Conservation (phyloP, 495 filamentous ascomycete genomes). For the Massariosphaeria phaeospora region DNA sequence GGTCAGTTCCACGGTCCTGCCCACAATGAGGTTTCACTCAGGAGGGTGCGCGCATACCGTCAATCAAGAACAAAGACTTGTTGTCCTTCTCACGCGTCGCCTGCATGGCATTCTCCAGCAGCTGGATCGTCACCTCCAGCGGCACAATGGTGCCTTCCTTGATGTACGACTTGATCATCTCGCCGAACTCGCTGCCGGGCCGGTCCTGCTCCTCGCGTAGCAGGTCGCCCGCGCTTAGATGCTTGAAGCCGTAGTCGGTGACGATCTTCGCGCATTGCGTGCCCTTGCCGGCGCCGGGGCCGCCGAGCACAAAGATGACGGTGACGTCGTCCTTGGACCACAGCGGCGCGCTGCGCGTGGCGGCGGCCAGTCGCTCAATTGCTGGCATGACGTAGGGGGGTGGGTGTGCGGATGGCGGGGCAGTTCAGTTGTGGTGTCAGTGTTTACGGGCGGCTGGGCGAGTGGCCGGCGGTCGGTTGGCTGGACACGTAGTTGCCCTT, state of each 20-base stretch:
- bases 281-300: conserved; percentile 73
- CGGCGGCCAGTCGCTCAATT: conserved; percentile 49
- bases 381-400: conserved; percentile 40
- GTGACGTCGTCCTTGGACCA: conserved; percentile 77
- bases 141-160: conserved; percentile 91
- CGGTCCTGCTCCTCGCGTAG: conserved; percentile 90
- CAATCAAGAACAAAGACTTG: conserved; percentile 72
- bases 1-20: no score
- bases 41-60: conserved; percentile 45
- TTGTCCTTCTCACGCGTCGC: conserved; percentile 48
- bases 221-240: conserved; percentile 89
- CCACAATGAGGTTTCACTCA: neutral
- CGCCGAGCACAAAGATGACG: conserved; percentile 82
- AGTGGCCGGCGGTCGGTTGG: conserved; percentile 19
- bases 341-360: conserved; percentile 57
- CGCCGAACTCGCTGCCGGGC: conserved; percentile 76
- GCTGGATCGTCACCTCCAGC: conserved; percentile 93
- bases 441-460: conserved; percentile 31
- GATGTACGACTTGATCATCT: conserved; percentile 86
- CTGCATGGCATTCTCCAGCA: conserved; percentile 90
- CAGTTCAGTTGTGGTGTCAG: conserved; percentile 4
- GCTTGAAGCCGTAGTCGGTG: conserved; percentile 82
- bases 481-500: conserved; percentile 39
- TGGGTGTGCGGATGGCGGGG: neutral
- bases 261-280: conserved; percentile 89